Evolutionary conservation across 116 monocot genomes (phyloP), one percentile per base, ranked within the genome.

Genomic region (Papilionanthe hybrid): DNA sequence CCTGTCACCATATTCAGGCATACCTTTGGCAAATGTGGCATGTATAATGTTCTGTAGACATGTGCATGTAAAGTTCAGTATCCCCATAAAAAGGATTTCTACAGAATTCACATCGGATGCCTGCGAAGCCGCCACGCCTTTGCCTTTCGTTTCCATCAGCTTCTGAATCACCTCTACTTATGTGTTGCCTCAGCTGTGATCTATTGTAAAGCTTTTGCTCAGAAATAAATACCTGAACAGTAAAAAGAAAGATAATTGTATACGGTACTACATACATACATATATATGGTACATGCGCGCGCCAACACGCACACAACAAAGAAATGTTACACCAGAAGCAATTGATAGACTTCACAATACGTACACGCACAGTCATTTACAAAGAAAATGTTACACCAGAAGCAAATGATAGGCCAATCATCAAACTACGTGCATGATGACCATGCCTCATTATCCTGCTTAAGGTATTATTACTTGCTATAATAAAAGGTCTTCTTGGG

Each of bases 21-120:
- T 85, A 90, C 99, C 95, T 93, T 82, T 92, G 91, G 81, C 99
- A 99, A 72, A 99, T 93, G 78, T 99, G 95, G 73, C 99, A 99
- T 22, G 93, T 95, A 76, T 86, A 95, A 83, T 95, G 99, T 75
- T 99, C 99, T 44, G 82, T 90, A 44, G 92, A 90, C 95, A 99
- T 95, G 78, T 99, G 99, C 79, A 82, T 56, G 74, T 95, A 99
- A 45, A 99, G 99, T 76, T 99, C 99, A 84, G 93, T 93, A 58
- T 99, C 99, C 63, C 99, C 95, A 86, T 99, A 99, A 88, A 93
- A 99, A 22, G 91, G 90, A 18, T 81, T 88, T 81, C 84, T 89
- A 76, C 99, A 99, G 76, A 93, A 99, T 82, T 99, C 89, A 99
- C 77, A 87, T 84, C 1, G 99, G 99, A 82, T 99, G 99, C 30